phyloP scores from a whole-genome alignment of 805 yeast species.

The Kurtzmaniella fragi region DNA sequence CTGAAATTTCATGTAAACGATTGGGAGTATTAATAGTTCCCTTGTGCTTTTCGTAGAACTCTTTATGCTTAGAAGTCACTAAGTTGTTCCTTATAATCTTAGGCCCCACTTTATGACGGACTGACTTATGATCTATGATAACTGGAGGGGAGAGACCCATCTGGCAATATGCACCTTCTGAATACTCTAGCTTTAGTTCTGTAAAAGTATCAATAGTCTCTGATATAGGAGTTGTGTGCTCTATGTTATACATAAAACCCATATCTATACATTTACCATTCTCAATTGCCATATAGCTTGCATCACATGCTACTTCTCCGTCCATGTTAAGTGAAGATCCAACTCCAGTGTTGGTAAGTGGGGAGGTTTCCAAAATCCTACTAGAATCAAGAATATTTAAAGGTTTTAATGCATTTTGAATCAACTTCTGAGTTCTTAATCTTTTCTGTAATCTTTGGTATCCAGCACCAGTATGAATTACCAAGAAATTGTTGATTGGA shows the following conservation, averaged over 20 bases:
- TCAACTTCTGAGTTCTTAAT: slow-evolving; percentile 20
- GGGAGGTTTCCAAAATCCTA: slow-evolving; percentile 28
- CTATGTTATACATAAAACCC: slow-evolving; percentile 15
- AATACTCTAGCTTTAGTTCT: slow-evolving; percentile 16
- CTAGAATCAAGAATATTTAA: slow-evolving; percentile 10
- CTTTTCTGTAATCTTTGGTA: slow-evolving; percentile 23
- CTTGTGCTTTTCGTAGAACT: slow-evolving; percentile 8
- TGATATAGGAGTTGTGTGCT: slow-evolving; percentile 22
- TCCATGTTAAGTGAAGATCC: slow-evolving; percentile 40
- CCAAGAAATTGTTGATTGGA: slow-evolving; percentile 2
- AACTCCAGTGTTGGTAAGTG: slow-evolving; percentile 45
- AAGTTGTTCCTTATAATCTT: background rate
- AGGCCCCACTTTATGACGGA: background rate
- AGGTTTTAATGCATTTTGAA: slow-evolving; percentile 19
- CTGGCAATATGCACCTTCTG: slow-evolving; percentile 3
- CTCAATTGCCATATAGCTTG: slow-evolving; percentile 24
- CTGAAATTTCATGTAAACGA: slow-evolving; percentile 18
- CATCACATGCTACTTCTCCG: slow-evolving; percentile 44
- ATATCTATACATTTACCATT: slow-evolving; percentile 3
- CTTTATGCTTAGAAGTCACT: slow-evolving; percentile 1
- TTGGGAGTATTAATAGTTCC: slow-evolving; percentile 4
- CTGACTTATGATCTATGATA: slow-evolving; percentile 13
- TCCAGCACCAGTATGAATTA: slow-evolving; percentile 54
- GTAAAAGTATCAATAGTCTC: slow-evolving; percentile 19
- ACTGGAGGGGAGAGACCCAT: slow-evolving; percentile 34